Evolutionary conservation across 169 alveolate genomes (phyloP).

Genomic region (Blepharisma undulans): DNA sequence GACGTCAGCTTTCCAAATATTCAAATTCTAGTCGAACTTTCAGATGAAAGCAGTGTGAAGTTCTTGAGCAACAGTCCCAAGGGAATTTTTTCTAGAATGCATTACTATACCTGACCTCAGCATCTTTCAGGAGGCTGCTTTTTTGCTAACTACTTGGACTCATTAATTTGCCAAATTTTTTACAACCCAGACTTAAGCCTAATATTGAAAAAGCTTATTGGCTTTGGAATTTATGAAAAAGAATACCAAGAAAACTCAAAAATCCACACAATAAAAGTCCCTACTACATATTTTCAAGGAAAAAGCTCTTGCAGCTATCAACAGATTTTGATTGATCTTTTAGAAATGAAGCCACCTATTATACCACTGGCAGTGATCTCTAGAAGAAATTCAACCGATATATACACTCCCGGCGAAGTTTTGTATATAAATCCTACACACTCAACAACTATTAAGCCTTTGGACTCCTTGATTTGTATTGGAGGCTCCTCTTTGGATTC

Average conservation of each 20-base stretch:
- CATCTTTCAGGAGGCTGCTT: conserved; percentile 14
- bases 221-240: neutral
- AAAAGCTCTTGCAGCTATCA: neutral
- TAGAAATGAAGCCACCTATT: conserved; percentile 30
- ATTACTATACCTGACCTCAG: conserved; percentile 16
- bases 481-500: conserved; percentile 1
- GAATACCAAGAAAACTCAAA: conserved; percentile 20
- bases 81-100: neutral
- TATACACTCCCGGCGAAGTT: neutral
- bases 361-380: conserved; percentile 4
- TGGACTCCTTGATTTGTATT: conserved; percentile 8
- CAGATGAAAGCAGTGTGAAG: neutral
- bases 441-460: neutral
- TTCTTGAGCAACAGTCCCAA: conserved; percentile 20
- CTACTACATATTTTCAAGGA: neutral
- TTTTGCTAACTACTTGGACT: conserved; percentile 14
- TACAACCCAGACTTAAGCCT: conserved; percentile 18
- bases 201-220: neutral
- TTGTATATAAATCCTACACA: conserved; percentile 19
- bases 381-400: neutral
- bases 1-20: neutral
- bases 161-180: conserved; percentile 18
- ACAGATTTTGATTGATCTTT: neutral
- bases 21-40: neutral
- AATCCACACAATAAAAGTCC: conserved; percentile 31